phyloP scores from a whole-genome alignment of 179 eudicot species.

The Sideroxylon spinosum region DNA sequence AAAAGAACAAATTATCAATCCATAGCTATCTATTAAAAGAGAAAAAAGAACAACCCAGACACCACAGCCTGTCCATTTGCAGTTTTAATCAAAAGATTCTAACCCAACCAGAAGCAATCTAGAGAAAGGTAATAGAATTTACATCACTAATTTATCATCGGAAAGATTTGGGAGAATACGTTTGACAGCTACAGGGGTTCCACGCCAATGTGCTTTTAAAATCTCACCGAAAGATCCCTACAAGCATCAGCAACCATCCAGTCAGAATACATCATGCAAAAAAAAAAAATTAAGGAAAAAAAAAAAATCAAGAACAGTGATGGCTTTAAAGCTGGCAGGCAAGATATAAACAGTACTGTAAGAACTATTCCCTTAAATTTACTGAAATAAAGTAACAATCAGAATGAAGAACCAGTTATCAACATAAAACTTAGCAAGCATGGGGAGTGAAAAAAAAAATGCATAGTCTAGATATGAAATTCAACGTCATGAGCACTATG shows the following conservation, averaged over 20 bases:
- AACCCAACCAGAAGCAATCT: conserved; percentile 2
- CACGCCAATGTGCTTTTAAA: conserved; percentile 92
- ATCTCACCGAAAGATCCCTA: conserved; percentile 99
- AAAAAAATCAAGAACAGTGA: background rate
- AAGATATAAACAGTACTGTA: background rate
- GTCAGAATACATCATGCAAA: conserved; percentile 12
- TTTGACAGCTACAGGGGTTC: conserved; percentile 98
- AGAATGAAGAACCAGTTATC: background rate
- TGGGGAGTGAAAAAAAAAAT: background rate
- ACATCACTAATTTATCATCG: conserved; percentile 95
- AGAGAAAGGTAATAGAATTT: conserved; percentile 24
- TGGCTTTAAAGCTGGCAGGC: background rate
- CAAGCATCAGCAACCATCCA: conserved; percentile 20
- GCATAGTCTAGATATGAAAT: background rate
- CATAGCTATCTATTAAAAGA: too few relatives aligned
- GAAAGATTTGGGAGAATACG: conserved; percentile 98
- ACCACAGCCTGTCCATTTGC: background rate
- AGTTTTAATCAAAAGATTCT: conserved; percentile 2
- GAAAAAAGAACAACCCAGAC: background rate
- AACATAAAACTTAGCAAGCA: background rate
- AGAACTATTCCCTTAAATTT: background rate
- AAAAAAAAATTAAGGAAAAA: background rate
- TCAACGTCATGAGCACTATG: background rate
- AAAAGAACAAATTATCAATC: background rate
- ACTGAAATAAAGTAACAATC: background rate